Evolutionary conservation across 495 filamentous ascomycete genomes (phyloP).

Genomic region (Annulohypoxylon stygium): DNA sequence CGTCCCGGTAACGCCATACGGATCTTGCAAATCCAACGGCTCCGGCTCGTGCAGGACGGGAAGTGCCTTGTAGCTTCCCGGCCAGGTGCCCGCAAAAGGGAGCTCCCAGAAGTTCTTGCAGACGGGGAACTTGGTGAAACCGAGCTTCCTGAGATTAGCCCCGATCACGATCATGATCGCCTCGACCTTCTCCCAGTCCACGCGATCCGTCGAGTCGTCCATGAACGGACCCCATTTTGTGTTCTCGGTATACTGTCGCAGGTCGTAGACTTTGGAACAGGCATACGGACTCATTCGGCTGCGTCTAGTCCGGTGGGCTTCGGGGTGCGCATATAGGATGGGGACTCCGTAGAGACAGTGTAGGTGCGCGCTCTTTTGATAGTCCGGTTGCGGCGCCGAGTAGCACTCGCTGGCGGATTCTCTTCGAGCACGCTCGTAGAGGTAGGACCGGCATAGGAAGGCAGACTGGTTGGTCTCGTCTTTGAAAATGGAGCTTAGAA

Average conservation of each 20-base stretch:
- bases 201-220: constrained; percentile 62
- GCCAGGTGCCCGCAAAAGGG: constrained; percentile 67
- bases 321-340: constrained; percentile 44
- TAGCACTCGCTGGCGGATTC: constrained; percentile 18
- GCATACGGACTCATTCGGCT: constrained; percentile 65
- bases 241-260: constrained; percentile 68
- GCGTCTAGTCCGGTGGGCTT: constrained; percentile 45
- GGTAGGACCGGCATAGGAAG: constrained; percentile 65
- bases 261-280: constrained; percentile 72
- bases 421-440: constrained; percentile 62
- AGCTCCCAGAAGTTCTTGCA: constrained; percentile 63
- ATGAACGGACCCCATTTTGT: constrained; percentile 74
- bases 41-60: constrained; percentile 49
- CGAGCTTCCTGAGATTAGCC: constrained; percentile 64
- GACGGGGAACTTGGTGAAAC: constrained; percentile 55
- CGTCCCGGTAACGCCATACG: constrained; percentile 70
- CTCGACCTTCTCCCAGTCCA: constrained; percentile 80
- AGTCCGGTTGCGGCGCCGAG: constrained; percentile 38
- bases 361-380: constrained; percentile 72
- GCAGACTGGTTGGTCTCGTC: constrained; percentile 55
- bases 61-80: constrained; percentile 58
- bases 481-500: constrained; percentile 61
- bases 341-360: constrained; percentile 72
- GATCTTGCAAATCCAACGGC: constrained; percentile 64
- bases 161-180: constrained; percentile 71